phyloP scores from a whole-genome alignment of 305 asterid species.

The Striga hermonthica region DNA sequence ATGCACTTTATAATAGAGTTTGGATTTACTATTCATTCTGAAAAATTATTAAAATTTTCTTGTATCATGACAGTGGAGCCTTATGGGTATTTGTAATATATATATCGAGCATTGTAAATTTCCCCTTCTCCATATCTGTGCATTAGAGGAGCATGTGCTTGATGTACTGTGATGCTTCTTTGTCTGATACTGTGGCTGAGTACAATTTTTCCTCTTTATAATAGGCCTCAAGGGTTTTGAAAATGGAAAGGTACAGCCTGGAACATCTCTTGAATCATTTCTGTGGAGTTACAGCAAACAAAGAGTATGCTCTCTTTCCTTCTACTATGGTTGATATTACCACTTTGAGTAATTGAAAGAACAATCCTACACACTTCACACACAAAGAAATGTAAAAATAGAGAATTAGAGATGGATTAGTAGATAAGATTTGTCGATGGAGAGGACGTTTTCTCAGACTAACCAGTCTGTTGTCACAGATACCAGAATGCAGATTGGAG shows the following conservation, averaged over 20 bases:
- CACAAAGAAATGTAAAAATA: neutral
- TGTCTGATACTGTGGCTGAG: slow-evolving; percentile 31
- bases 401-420: slow-evolving; percentile 6
- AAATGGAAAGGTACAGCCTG: slow-evolving; percentile 86
- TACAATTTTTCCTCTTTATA: slow-evolving; percentile 31
- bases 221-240: slow-evolving; percentile 92
- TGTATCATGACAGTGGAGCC: neutral
- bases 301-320: slow-evolving; percentile 61
- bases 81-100: neutral
- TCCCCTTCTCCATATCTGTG: neutral
- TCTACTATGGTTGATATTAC: slow-evolving; percentile 24
- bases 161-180: slow-evolving; percentile 8
- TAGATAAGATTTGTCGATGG: slow-evolving; percentile 12
- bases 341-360: slow-evolving; percentile 23
- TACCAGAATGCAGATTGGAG: slow-evolving; percentile 99
- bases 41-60: slow-evolving; percentile 3
- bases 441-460: slow-evolving; percentile 27
- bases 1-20: neutral
- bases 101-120: neutral
- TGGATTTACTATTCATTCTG: slow-evolving; percentile 8
- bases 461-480: slow-evolving; percentile 43
- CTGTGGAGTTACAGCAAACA: slow-evolving; percentile 91
- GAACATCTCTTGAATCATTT: slow-evolving; percentile 77
- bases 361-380: slow-evolving; percentile 2
- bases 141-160: neutral